Evolutionary conservation across 2,329 filamentous ascomycete genomes (phyloP), one percentile per base, ranked within the genome.

Genomic region (Penicillium sp.): DNA sequence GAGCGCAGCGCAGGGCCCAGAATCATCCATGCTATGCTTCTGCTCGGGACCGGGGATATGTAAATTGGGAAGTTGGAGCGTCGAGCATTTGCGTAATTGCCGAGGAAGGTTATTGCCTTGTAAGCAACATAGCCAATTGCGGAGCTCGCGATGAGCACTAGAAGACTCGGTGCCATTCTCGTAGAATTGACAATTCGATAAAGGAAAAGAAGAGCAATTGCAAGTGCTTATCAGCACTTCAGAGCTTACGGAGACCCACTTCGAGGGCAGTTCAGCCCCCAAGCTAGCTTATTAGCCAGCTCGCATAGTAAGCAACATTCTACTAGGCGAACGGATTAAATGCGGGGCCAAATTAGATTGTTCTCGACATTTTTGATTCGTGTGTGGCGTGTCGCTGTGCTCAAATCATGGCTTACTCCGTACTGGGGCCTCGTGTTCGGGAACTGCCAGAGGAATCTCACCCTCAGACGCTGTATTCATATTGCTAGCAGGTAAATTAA

Each of bases 1-100:
- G 60, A 64, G 29, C 59, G 57, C 1, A 70, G 47, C 0, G 57
- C 47, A 2, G 67, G 63, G 0, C 53, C 60, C 5, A 69, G 31
- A 13, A 73, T 52, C 68, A 69, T 57, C 66, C 67, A 73, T 31
- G 60, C n/a, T 1, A 61, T 45, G 13, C 58, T 67, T 24, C 63
- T 62, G 13, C 59, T 53, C 32, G 60, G 55, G 7, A 64, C 18
- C 0, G 69, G 69, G 5, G 58, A 49, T 34, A 68, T 24, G 29
- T 63, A 56, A 8, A 69, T 49, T 0, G 68, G 67, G 39, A 70
- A 64, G 1, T 66, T 63, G 8, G 58, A 59, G 24, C 60, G 65
- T 22, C 65, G 65, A 4, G 60, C 70, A 14, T 38, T 16, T 14
- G 32, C 6, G 27, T 47, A 47, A 13, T 21, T 22, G 7, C 31